Evolutionary conservation across 169 alveolate genomes (phyloP), one percentile per base, ranked within the genome.

Genomic region (Eimeria sp.): DNA sequence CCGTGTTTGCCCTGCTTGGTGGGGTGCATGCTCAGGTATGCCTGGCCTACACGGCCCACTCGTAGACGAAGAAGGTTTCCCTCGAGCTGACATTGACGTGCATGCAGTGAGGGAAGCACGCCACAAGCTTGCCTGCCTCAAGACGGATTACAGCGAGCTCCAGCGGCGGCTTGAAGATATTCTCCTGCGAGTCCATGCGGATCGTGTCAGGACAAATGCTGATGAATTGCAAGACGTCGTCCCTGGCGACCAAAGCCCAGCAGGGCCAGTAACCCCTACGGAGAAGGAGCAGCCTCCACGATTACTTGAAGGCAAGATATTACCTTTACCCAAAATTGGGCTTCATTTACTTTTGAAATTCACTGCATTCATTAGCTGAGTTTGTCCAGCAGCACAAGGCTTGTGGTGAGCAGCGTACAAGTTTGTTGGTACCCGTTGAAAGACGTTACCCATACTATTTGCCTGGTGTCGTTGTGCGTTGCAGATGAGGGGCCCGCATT

Each of bases 41-140:
- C 96, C 96, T 3, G 96, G 96, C 6, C 80, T 92, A n/a, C 25
- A n/a, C 25, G 91, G 92, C 57, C 75, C 54, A 18, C 30, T 92
- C 67, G 92, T 92, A 5, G 96, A 92, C 86, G 76, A 20, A 10
- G 92, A 92, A 82, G 96, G 96, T 13, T 92, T 92, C 58, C 96
- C 96, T 13, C 65, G 96, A 16, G 92, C 96, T 4, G 96, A 92
- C 57, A 92, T 92, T 30, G 96, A 92, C 25, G 61, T 92, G 51
- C 75, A 80, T 63, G 92, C 96, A 51, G 84, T 92, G 78, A 92
- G 92, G 13, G 86, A 82, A 3, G 96, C 96, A 10, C 92, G 96
- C 43, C 80, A 92, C 34, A 92, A 76, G 61, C 70, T 92, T 47
- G 92, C 91, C 4, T 51, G 86, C 43, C 87, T 92, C 25, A 57